Percentiles rank a stretch among this genome's conserved stretches.
Conservation (phyloP, 768 basidiomycete genomes). For the Inosperma sp. region DNA sequence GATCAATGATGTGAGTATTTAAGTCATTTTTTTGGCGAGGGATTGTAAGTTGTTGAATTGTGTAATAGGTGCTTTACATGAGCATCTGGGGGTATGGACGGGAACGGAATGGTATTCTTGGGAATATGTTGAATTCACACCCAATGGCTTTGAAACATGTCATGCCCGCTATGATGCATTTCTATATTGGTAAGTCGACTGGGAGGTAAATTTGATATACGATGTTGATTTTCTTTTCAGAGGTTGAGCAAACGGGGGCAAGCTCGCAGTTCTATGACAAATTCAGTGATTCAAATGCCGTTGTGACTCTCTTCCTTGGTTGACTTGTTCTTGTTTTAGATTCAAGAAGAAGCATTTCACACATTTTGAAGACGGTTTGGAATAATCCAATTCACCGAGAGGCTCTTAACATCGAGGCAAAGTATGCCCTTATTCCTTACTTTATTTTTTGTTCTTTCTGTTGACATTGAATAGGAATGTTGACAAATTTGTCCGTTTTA, state of each 20-base stretch:
- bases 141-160: conserved; percentile 81
- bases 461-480: conserved; percentile 52
- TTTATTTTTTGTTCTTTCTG: background rate
- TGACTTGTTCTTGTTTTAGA: conserved; percentile 28
- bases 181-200: conserved; percentile 76
- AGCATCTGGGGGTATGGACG: conserved; percentile 64
- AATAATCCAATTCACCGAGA: conserved; percentile 84
- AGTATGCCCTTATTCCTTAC: conserved; percentile 43
- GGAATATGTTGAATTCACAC: conserved; percentile 78
- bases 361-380: conserved; percentile 89
- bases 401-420: conserved; percentile 75
- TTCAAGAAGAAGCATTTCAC: conserved; percentile 78
- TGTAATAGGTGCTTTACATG: conserved; percentile 62
- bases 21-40: too few relatives aligned
- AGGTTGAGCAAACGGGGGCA: conserved; percentile 96
- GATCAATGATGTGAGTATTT: conserved; percentile 73
- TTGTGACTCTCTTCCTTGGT: background rate
- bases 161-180: conserved; percentile 87
- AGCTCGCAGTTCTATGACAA: conserved; percentile 99
- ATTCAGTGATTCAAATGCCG: conserved; percentile 67
- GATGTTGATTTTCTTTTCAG: conserved; percentile 36
- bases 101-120: conserved; percentile 69
- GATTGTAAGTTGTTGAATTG: conserved; percentile 4
- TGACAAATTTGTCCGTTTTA: conserved; percentile 91
- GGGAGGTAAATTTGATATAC: background rate